Conservation (phyloP, 78 protist genomes). For the Protostelium mycophagum region DNA sequence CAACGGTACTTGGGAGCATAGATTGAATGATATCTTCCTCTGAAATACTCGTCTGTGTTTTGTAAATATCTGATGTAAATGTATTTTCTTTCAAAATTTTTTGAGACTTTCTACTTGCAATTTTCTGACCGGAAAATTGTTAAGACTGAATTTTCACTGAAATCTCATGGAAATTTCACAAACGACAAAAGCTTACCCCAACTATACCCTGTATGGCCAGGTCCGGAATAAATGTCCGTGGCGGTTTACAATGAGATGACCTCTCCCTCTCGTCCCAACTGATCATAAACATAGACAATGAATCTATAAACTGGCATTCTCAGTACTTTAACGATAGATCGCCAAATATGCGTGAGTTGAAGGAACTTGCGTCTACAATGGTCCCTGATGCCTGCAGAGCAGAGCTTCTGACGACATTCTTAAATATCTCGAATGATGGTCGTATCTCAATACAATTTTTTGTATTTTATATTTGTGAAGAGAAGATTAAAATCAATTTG, state of each 20-base stretch:
- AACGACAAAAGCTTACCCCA: background rate
- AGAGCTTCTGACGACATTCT: too few species aligned
- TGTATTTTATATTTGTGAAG: too few species aligned
- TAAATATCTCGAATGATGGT: too few species aligned
- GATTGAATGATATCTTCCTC: constrained; percentile 5
- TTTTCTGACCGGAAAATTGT: too few species aligned
- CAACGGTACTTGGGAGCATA: background rate
- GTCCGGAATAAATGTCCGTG: background rate
- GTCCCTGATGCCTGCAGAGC: too few species aligned
- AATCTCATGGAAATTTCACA: too few species aligned
- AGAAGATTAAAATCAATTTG: too few species aligned
- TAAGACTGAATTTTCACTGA: too few species aligned
- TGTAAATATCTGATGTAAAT: background rate
- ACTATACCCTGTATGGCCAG: background rate
- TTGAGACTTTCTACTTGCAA: too few species aligned
- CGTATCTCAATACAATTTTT: too few species aligned
- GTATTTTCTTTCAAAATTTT: background rate
- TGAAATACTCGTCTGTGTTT: background rate
- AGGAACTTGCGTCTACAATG: background rate
- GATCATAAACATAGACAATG: background rate
- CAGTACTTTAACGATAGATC: too few species aligned
- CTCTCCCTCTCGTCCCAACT: background rate
- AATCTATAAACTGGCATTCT: background rate
- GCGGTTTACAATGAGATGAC: background rate
- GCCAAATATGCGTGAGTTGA: too few species aligned